Evolutionary conservation across 345 rosid genomes (phyloP), one percentile per base, ranked within the genome.

Genomic region (Eucalyptus paniculata): DNA sequence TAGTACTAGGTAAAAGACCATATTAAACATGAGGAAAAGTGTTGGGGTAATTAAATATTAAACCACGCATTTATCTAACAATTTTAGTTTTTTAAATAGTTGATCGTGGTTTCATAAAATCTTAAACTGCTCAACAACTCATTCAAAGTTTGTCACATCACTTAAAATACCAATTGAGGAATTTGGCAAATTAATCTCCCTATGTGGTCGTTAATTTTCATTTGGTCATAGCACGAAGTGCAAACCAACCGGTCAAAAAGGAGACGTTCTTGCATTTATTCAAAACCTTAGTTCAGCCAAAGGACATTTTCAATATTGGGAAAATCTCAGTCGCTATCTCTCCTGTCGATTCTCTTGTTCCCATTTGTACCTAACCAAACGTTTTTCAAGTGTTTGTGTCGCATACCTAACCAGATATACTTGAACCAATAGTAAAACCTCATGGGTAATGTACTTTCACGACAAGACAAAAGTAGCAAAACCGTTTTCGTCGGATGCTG

Each of bases 21-120:
- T 1, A 51, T 44, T 53, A 53, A 53, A 2, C 2, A 0, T 53
- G 24, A 53, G 24, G 9, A 1, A 2, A 0, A 53, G 56, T 18
- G 56, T 7, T 19, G 4, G 2, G 2, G 24, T 53, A 53, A 53
- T 53, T 53, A 53, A 53, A 18, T 53, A 53, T 53, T 19, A 53
- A 53, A 53, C 1, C 2, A 53, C 10, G 5, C 5, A 1, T 53
- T 53, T 53, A 19, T 53, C 56, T 53, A 53, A 53, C 0, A 7
- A 1, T 53, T 53, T 53, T 53, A 53, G 4, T 4, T 53, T 53
- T 53, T 51, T 18, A 53, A 53, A 53, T 0, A 53, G 4, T 53
- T 53, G 4, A 1, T 53, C 0, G 24, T 53, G 56, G 4, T 53
- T 53, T 53, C 0, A 53, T 53, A 53, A 53, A 53, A 19, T 53